Conservation (phyloP, 116 monocot genomes). For the Posidonia oceanica region DNA sequence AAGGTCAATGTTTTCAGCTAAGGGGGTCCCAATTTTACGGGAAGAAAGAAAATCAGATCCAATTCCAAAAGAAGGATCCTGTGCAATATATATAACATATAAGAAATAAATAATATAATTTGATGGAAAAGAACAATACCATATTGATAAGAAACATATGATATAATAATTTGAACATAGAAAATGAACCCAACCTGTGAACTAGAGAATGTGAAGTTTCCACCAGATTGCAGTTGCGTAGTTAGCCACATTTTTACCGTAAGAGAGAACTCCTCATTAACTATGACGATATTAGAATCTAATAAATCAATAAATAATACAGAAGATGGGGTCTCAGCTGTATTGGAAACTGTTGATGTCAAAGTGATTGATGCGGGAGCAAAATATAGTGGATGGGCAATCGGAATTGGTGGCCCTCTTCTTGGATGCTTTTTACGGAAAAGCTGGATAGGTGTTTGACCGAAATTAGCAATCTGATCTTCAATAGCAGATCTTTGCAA, state of each 20-base stretch:
- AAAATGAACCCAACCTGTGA: conserved; percentile 50
- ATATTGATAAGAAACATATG: neutral
- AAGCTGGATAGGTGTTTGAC: conserved; percentile 95
- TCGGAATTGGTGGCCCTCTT: conserved; percentile 92
- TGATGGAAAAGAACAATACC: neutral
- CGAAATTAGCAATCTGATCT: conserved; percentile 99
- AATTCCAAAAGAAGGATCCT: conserved; percentile 97
- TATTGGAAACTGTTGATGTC: conserved; percentile 48
- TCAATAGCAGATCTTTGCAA: conserved; percentile 94
- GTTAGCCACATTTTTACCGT: conserved; percentile 86
- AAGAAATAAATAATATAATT: neutral
- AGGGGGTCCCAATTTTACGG: conserved; percentile 62
- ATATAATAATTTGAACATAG: neutral
- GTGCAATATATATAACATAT: neutral
- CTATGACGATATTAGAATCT: conserved; percentile 68
- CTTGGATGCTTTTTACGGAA: conserved; percentile 97
- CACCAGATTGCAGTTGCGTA: conserved; percentile 83
- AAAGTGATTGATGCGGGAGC: conserved; percentile 89
- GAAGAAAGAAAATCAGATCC: conserved; percentile 70
- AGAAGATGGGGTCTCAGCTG: conserved; percentile 38
- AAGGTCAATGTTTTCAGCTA: conserved; percentile 72
- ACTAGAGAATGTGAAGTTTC: conserved; percentile 98
- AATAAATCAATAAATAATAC: conserved; percentile 56
- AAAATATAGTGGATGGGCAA: conserved; percentile 91
- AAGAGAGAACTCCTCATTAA: conserved; percentile 53